These are phyloP conservation scores for Elsinoe ampelina DNA, from an alignment of 2,329 filamentous ascomycete species.

Conservation along the genomic window DNA sequence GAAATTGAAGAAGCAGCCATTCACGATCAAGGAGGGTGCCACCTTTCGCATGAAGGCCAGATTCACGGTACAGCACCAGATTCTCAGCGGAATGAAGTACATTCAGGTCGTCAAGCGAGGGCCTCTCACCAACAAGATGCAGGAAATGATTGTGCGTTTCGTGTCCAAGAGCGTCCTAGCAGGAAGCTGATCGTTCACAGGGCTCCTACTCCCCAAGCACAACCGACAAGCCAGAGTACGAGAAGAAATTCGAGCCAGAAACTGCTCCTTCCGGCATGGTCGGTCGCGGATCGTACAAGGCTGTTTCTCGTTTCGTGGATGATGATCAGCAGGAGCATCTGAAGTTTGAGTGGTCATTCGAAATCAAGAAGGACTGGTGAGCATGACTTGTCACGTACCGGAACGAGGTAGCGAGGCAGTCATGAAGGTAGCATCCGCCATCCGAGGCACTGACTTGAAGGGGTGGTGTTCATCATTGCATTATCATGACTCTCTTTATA, in stretches of 20 bases:
- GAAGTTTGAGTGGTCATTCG: slow-evolving; percentile 90
- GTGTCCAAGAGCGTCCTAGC: too few species aligned
- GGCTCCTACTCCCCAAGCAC: slow-evolving; percentile 92
- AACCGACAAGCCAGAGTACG: slow-evolving; percentile 72
- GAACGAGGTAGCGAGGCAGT: neutral
- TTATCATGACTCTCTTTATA: slow-evolving; percentile 8
- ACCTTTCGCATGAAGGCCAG: slow-evolving; percentile 89
- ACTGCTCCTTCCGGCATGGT: slow-evolving; percentile 89
- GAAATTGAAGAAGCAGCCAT: slow-evolving; percentile 80
- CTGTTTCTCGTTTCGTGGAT: slow-evolving; percentile 82
- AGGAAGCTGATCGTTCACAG: slow-evolving; percentile 38
- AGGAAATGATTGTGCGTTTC: slow-evolving; percentile 99
- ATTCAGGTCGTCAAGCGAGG: slow-evolving; percentile 88
- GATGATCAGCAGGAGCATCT: slow-evolving; percentile 89
- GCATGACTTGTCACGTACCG: neutral
- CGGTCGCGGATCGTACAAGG: slow-evolving; percentile 81
- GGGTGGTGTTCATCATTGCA: neutral
- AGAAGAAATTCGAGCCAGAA: slow-evolving; percentile 87
- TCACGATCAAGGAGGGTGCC: slow-evolving; percentile 93
- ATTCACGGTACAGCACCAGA: slow-evolving; percentile 95
- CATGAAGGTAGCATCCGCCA: neutral
- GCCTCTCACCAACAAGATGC: slow-evolving; percentile 81
- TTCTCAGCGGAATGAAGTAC: slow-evolving; percentile 90
- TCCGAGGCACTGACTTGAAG: neutral
- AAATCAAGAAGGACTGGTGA: slow-evolving; percentile 93